Base-by-base conservation (phyloP, 192 early-diverging fungal species). In the Coemansia aciculifera region DNA sequence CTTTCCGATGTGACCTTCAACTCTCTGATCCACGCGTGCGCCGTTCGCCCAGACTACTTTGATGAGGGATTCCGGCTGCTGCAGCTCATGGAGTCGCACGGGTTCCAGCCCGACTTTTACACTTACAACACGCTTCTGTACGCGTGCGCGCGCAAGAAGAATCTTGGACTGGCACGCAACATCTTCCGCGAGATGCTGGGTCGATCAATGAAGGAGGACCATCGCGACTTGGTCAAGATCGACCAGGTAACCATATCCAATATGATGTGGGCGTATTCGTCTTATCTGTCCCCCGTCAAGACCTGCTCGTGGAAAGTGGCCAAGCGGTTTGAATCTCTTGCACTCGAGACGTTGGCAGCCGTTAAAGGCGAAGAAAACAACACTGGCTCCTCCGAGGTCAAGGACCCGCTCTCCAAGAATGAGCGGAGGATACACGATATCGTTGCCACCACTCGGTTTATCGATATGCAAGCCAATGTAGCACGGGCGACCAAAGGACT, bases 1-100 rank as follows among this genome's bases (percentile, higher is more conserved):
- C 90, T 91, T 1, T 95, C 93, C 0, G 90, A 91, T 31, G 88
- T 92, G 0, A 97, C 95, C 1, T 97, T 92, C 70, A 97, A 94
- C 65, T 85, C 90, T 21, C 79, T 99, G 34, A 91, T 99, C 57
- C 85, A 91, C 66, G 94, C 97, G 6, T 94, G 90, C 63, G 91
- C 88, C 0, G 78, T 79, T 63, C 83, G 94, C 36, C 78, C 85
- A 0, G 92, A 95, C 64, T 98, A 96, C 77, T 95, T 91, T 79
- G 69, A 84, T 42, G 92, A 96, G 67, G 89, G 92, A 2, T 95
- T 94, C 68, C 81, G 76, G 9, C 69, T 98, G 13, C 77, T 95
- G 31, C 85, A 89, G 31, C 90, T 96, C 62, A 97, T 99, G 95
- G 87, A 87, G 17, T 59, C 78, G 7, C 80, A 91, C 62, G 95